Evolutionary conservation across 2,329 filamentous ascomycete genomes (phyloP), one percentile per base, ranked within the genome.

Genomic region (Fusarium sp.): DNA sequence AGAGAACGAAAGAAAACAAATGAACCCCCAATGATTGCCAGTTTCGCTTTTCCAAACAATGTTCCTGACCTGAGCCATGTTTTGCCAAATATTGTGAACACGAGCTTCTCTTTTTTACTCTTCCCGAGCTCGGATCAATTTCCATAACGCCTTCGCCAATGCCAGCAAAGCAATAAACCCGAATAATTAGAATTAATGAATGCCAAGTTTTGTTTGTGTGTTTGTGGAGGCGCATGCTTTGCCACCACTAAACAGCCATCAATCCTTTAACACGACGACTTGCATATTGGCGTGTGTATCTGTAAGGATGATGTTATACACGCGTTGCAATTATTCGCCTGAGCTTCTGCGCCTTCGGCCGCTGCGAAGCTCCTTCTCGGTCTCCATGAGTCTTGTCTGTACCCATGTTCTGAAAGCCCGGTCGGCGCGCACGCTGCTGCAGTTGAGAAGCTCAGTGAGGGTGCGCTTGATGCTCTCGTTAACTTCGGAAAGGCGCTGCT

Each of bases 381-480:
- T 88, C 72, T 89, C 86, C 84, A 90, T 85, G 27, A 90, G 80
- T 16, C 87, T 81, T 22, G 84, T 82, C 77, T 89, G 88, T 34
- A 89, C 86, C 85, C 86, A 89, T 64, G 83, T 87, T 50, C 88
- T 86, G 75, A 88, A 85, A 2, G 82, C 80, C 29, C 79, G 78
- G 64, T 89, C 85, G 47, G 77, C 78, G 44, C 87, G 85, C 18
- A 88, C 86, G 40, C 83, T 79, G 25, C 87, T 84, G 78, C 86
- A 89, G 79, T 89, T 90, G 73, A 90, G 83, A 16, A 90, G 83
- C 76, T 89, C 87, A 8, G 87, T 90, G 71, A 90, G 76, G 4
- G 87, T 85, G 32, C 87, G 83, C 80, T 90, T 90, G 80, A 90
- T 87, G 72, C 85, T 84, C 78, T 89, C 87, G 77, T 88, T 88